Conservation (phyloP, 228 moss, liverwort and hornwort species). For the Sphagnum magellanicum region DNA sequence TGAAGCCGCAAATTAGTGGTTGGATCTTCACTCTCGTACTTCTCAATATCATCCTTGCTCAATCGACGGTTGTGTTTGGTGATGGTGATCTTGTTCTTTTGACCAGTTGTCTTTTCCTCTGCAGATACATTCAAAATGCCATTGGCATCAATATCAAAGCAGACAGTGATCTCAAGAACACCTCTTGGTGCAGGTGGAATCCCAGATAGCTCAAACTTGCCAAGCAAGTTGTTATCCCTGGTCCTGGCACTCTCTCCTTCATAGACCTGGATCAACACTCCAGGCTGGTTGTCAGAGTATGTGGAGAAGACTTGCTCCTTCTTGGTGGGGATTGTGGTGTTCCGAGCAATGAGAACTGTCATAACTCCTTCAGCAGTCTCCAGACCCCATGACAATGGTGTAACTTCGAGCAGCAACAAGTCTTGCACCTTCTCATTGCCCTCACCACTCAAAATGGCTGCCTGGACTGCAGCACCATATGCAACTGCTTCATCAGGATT, state of each 20-base stretch:
- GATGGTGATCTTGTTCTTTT: slow-evolving; percentile 31
- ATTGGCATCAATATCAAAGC: slow-evolving; percentile 18
- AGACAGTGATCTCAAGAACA: slow-evolving; percentile 25
- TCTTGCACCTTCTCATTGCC: slow-evolving; percentile 48
- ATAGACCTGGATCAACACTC: slow-evolving; percentile 28
- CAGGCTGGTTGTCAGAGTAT: slow-evolving; percentile 29
- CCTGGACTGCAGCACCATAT: slow-evolving; percentile 22
- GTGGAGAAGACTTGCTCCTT: slow-evolving; percentile 24
- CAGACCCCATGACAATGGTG: background rate
- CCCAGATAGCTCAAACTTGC: slow-evolving; percentile 16
- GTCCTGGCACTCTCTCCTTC: slow-evolving; percentile 25
- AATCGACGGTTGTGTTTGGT: slow-evolving; percentile 25
- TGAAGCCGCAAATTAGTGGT: too few species aligned
- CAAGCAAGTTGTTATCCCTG: slow-evolving; percentile 27
- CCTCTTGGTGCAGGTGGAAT: slow-evolving; percentile 21
- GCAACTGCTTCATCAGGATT: slow-evolving; percentile 32
- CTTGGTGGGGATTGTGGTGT: slow-evolving; percentile 24
- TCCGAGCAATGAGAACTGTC: slow-evolving; percentile 11
- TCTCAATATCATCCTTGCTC: slow-evolving; percentile 29
- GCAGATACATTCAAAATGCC: slow-evolving; percentile 25
- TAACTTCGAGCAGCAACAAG: slow-evolving; percentile 8
- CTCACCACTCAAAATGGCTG: slow-evolving; percentile 11
- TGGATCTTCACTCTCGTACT: slow-evolving; percentile 25
- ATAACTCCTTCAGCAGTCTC: slow-evolving; percentile 2
- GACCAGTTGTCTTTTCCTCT: slow-evolving; percentile 23